Base-by-base conservation (phyloP, 257 asterid species). In the Primulina eburnea region DNA sequence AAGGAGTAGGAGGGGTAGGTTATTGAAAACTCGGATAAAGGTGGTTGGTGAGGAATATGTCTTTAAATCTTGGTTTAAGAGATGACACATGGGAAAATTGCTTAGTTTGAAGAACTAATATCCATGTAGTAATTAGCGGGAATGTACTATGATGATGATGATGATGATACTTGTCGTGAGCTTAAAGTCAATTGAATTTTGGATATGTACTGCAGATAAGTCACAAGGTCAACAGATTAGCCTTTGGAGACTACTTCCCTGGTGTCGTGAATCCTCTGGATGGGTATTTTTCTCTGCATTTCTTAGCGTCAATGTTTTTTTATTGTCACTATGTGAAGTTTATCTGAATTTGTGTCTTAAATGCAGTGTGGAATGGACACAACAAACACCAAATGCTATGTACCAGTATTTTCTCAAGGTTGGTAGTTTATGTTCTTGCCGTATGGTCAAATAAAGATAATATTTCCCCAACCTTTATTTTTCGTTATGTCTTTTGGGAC, bases 201-300 rank as follows among this genome's bases (percentile, higher is more conserved):
- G 75, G 60, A 69, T 67, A 56, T 75, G 34, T 76, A 59, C 71
- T 68, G 60, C 90, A 93, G 99, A 76, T 90, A 59, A 93, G 91
- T 79, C 97, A 93, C 89, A 87, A 86, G 88, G 82, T 93, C 85
- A 89, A 86, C 87, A 82, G 94, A 82, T 79, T 90, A 78, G 78
- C 92, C 59, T 90, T 79, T 72, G 99, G 99, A 75, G 96, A 89
- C 77, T 87, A 87, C 86, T 89, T 82, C 61, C 96, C 96, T 34
- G 99, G 99, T 74, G 99, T 84, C 67, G 84, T 93, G 65, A 93
- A 93, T 85, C 99, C 99, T 81, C 95, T 93, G 67, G 97, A 93
- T 83, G 83, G 97, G 99, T 93, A 90, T 55, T 69, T 74, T 30
- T 62, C 74, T 67, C 18, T 77, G 14, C 60, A 65, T 68, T 70